phyloP scores from a whole-genome alignment of 202 grass and related monocot species.

The Hordeum pubiflorum region DNA sequence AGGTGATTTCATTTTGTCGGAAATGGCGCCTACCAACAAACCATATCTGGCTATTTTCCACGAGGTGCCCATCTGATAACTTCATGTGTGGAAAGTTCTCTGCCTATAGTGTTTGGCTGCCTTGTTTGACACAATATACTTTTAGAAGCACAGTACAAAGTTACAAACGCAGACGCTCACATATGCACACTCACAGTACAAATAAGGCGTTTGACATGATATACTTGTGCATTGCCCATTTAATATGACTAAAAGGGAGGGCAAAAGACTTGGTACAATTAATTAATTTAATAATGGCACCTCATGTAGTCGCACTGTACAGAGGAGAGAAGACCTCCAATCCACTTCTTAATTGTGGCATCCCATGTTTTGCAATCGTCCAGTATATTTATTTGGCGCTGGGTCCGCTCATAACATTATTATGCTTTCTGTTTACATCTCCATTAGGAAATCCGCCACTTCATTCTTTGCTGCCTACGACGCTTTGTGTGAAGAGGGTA shows the following conservation, averaged over 20 bases:
- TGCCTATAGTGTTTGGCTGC: not conserved
- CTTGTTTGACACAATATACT: not conserved
- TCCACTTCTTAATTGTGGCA: not conserved
- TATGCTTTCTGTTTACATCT: conserved; percentile 16
- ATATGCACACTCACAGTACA: too few relatives aligned
- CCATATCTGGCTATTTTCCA: conserved; percentile 92
- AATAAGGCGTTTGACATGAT: not conserved
- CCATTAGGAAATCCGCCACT: conserved; percentile 73
- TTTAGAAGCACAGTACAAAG: too few relatives aligned
- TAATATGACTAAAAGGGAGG: not conserved
- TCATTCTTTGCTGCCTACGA: conserved; percentile 96
- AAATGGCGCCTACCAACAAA: conserved; percentile 91
- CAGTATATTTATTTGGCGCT: not conserved
- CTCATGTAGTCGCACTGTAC: not conserved
- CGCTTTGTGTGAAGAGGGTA: conserved; percentile 91
- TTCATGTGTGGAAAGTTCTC: not conserved
- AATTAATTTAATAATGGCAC: not conserved
- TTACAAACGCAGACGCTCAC: too few relatives aligned
- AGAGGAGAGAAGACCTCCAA: conserved; percentile 3
- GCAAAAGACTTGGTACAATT: not conserved
- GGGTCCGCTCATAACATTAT: not conserved
- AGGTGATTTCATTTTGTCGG: conserved; percentile 80
- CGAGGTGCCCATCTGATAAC: conserved; percentile 49
- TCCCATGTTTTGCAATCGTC: not conserved
- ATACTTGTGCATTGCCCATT: not conserved